phyloP scores from a whole-genome alignment of 108 stramenopile genomes.

The Cylindrotheca fusiformis region DNA sequence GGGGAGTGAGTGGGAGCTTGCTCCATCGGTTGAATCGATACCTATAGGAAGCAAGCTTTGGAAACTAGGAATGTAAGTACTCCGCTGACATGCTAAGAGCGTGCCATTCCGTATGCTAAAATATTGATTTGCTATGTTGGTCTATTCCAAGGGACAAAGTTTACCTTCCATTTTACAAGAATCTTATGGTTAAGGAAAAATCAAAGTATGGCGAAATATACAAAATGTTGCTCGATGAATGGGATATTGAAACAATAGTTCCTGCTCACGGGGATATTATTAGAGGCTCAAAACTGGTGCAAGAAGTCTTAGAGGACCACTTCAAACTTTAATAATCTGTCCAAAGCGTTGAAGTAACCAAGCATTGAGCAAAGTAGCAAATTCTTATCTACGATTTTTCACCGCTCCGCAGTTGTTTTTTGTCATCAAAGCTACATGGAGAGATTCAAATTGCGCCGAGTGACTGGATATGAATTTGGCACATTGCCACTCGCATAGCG shows the following conservation, averaged over 20 bases:
- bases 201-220: constrained; percentile 27
- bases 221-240: constrained; percentile 38
- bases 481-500: background rate
- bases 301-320: constrained; percentile 47
- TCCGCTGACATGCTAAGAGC: too few relatives aligned
- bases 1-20: constrained; percentile 57
- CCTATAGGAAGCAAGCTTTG: constrained; percentile 64
- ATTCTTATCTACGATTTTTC: too few relatives aligned
- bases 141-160: constrained; percentile 40
- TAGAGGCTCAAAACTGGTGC: constrained; percentile 53
- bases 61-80: constrained; percentile 69
- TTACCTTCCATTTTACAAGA: constrained; percentile 76
- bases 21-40: constrained; percentile 59
- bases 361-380: too few relatives aligned
- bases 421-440: too few relatives aligned
- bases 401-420: too few relatives aligned
- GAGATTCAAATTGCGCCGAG: too few relatives aligned
- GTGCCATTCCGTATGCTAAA: too few relatives aligned
- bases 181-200: constrained; percentile 72
- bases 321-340: background rate
- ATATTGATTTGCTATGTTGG: too few relatives aligned
- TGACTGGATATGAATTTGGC: background rate
- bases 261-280: constrained; percentile 87
- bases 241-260: constrained; percentile 76
- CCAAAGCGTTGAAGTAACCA: background rate